Conservation (phyloP, 2,329 filamentous ascomycete species). For the Torrubiellomyces zombiae region DNA sequence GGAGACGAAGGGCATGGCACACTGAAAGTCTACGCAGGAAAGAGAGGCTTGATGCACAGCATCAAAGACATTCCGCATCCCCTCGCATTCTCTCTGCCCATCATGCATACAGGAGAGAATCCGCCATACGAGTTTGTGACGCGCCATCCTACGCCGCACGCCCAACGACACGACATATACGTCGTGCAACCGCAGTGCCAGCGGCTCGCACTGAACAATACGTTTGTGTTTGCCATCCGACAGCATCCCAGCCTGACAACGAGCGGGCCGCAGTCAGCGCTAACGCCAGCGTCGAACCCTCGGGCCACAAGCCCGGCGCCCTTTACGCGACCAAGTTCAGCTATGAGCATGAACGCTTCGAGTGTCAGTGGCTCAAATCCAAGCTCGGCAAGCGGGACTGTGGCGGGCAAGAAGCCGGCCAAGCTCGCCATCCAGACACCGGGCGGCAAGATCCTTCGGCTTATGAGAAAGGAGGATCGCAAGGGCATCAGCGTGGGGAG, state of each 20-base stretch:
- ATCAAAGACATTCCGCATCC: slow-evolving; percentile 93
- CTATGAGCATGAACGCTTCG: slow-evolving; percentile 47
- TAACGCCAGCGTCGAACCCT: slow-evolving; percentile 30
- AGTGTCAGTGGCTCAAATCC: slow-evolving; percentile 40
- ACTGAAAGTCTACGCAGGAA: slow-evolving; percentile 85
- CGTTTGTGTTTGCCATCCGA: slow-evolving; percentile 89
- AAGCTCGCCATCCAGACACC: slow-evolving; percentile 93
- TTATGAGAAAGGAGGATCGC: slow-evolving; percentile 66
- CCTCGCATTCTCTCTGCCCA: slow-evolving; percentile 74
- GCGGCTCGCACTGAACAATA: slow-evolving; percentile 81
- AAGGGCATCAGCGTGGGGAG: slow-evolving; percentile 32
- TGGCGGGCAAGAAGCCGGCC: slow-evolving; percentile 62
- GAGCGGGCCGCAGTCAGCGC: slow-evolving; percentile 14
- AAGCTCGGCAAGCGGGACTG: slow-evolving; percentile 33
- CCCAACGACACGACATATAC: slow-evolving; percentile 93
- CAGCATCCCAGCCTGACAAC: slow-evolving; percentile 59
- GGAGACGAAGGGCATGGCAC: slow-evolving; percentile 80
- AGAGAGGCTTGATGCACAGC: slow-evolving; percentile 90
- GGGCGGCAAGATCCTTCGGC: slow-evolving; percentile 78
- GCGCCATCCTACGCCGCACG: slow-evolving; percentile 89
- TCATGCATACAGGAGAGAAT: slow-evolving; percentile 82
- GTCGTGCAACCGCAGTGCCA: slow-evolving; percentile 91
- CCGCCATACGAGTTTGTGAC: slow-evolving; percentile 86
- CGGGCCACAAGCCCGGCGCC: slow-evolving; percentile 40
- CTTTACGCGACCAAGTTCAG: slow-evolving; percentile 42